phyloP scores from a whole-genome alignment of 148 eudicot genomes.

The Rhododendron mucronatum region DNA sequence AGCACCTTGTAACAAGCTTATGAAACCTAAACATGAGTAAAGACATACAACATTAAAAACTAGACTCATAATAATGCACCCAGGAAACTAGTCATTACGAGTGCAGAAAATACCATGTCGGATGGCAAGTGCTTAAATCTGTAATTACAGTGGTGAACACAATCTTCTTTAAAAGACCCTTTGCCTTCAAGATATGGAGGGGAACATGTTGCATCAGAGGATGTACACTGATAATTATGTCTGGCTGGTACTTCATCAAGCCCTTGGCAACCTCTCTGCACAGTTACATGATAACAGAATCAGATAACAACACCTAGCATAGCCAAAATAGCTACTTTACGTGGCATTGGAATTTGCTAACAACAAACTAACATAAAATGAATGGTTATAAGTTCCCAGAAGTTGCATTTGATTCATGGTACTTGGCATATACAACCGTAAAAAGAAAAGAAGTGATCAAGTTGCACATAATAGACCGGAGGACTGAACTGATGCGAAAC shows the following conservation, averaged over 20 bases:
- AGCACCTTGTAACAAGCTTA: conserved; percentile 98
- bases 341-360: neutral
- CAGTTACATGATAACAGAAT: conserved; percentile 13
- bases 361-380: neutral
- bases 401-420: neutral
- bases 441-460: neutral
- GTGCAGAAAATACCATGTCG: conserved; percentile 65
- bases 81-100: neutral
- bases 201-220: conserved; percentile 99
- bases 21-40: conserved; percentile 61
- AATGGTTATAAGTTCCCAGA: neutral
- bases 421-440: neutral
- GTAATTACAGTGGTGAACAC: conserved; percentile 92
- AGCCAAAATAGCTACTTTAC: neutral
- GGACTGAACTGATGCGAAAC: neutral
- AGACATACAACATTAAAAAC: conserved; percentile 1
- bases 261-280: conserved; percentile 91
- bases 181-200: conserved; percentile 80
- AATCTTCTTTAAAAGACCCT: conserved; percentile 81
- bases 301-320: neutral
- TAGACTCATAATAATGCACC: conserved; percentile 4
- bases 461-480: neutral
- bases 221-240: conserved; percentile 96
- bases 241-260: conserved; percentile 93
- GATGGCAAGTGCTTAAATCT: conserved; percentile 95